Conservation (phyloP, 225 moss, liverwort and hornwort genomes). For the Bryum argenteum region DNA sequence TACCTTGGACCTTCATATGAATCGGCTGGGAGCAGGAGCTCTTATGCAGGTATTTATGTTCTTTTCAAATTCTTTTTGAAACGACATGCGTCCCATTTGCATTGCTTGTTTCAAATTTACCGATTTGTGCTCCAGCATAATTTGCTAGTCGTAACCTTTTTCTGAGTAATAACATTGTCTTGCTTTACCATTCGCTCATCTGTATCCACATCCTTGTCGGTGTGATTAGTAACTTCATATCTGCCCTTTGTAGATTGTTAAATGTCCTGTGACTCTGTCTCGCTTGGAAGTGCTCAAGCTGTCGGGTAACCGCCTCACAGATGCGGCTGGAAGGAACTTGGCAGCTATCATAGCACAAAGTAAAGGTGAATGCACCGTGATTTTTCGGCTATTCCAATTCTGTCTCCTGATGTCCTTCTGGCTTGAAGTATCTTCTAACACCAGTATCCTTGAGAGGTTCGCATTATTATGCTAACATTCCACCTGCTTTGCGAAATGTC, state of each 20-base stretch:
- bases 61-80: slow-evolving; percentile 17
- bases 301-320: slow-evolving; percentile 88
- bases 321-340: slow-evolving; percentile 86
- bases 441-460: slow-evolving; percentile 13
- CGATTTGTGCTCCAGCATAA: slow-evolving; percentile 6
- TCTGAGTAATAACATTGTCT: slow-evolving; percentile 15
- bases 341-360: slow-evolving; percentile 67
- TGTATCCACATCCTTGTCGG: slow-evolving; percentile 15
- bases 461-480: slow-evolving; percentile 1
- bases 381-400: slow-evolving; percentile 20
- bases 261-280: slow-evolving; percentile 80
- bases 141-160: not conserved
- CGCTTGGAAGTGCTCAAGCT: slow-evolving; percentile 93
- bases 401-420: slow-evolving; percentile 5
- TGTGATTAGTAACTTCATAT: slow-evolving; percentile 11
- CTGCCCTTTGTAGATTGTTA: slow-evolving; percentile 68
- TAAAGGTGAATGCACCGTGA: slow-evolving; percentile 45
- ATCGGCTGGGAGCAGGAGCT: slow-evolving; percentile 88
- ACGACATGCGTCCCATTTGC: slow-evolving; percentile 18
- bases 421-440: slow-evolving; percentile 1
- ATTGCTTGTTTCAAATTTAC: slow-evolving; percentile 13
- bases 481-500: slow-evolving; percentile 6
- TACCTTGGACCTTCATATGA: slow-evolving; percentile 88
- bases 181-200: not conserved
- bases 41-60: slow-evolving; percentile 71